Conservation (phyloP, 2,329 filamentous ascomycete species). For the Monosporascus sp. region DNA sequence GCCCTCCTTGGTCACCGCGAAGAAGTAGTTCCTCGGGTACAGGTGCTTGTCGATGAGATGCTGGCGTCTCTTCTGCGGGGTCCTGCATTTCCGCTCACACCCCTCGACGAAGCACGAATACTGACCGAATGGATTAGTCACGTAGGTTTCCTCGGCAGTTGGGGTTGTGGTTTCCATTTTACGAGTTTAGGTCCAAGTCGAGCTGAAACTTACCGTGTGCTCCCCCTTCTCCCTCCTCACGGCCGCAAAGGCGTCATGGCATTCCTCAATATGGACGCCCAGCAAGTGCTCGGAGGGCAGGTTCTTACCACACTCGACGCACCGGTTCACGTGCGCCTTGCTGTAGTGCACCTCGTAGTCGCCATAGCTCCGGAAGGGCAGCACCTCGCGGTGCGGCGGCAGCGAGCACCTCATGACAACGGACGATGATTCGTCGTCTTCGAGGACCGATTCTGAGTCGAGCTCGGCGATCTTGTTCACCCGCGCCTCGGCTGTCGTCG, state of each 20-base stretch:
- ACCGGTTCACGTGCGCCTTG: constrained; percentile 77
- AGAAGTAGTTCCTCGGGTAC: constrained; percentile 86
- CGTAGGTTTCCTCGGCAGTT: background rate
- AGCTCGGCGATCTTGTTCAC: constrained; percentile 56
- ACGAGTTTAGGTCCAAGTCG: too few species aligned
- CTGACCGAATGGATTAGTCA: constrained; percentile 34
- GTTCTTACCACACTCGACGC: constrained; percentile 77
- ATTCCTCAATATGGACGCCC: constrained; percentile 81
- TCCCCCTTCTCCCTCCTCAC: constrained; percentile 74
- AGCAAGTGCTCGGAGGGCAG: constrained; percentile 82
- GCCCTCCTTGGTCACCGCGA: constrained; percentile 80
- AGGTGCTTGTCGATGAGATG: constrained; percentile 93
- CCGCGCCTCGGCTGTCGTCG: constrained; percentile 10
- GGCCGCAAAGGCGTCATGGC: constrained; percentile 75
- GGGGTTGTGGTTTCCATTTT: too few species aligned
- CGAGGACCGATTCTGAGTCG: constrained; percentile 30
- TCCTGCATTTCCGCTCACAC: constrained; percentile 80
- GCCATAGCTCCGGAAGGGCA: constrained; percentile 68
- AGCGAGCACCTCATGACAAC: constrained; percentile 72
- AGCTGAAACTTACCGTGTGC: constrained; percentile 61
- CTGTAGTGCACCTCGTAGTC: constrained; percentile 87
- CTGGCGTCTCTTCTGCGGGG: constrained; percentile 75
- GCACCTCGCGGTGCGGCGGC: constrained; percentile 67
- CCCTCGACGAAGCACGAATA: constrained; percentile 86
- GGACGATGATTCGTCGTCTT: background rate